These are phyloP conservation scores for Rugonectria rugulosa DNA, from an alignment of 2,329 filamentous ascomycete species.

Conservation along the genomic window DNA sequence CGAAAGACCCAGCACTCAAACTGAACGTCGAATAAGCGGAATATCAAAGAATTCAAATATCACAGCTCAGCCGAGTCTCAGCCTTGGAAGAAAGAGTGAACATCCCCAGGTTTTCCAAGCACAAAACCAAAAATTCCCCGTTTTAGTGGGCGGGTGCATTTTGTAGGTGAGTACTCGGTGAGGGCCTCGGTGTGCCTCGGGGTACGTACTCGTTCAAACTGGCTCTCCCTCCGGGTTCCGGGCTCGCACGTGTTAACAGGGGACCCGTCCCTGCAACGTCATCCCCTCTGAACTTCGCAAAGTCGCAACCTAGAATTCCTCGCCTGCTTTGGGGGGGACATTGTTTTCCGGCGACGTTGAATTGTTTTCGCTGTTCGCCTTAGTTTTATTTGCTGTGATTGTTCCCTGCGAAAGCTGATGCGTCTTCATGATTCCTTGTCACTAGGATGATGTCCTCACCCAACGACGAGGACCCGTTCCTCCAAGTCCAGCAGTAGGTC, in stretches of 20 bases:
- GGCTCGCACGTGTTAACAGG: conserved; percentile 3
- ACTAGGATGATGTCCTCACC: conserved; percentile 71
- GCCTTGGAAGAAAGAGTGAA: too few relatives aligned
- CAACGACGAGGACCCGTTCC: conserved; percentile 74
- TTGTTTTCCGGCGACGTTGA: conserved; percentile 3
- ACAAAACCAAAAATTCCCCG: conserved; percentile 25
- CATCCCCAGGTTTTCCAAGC: conserved; percentile 15
- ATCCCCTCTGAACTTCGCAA: conserved; percentile 34
- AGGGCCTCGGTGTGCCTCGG: neutral
- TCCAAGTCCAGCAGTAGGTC: conserved; percentile 73
- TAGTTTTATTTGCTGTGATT: neutral
- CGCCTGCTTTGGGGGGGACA: neutral
- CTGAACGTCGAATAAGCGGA: too few relatives aligned
- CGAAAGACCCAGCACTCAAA: too few relatives aligned
- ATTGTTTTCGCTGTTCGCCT: neutral
- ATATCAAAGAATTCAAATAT: too few relatives aligned
- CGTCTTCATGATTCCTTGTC: conserved; percentile 25
- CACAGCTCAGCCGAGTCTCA: too few relatives aligned
- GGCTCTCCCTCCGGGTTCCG: conserved; percentile 10
- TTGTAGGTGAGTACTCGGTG: conserved; percentile 37
- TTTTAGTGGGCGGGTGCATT: conserved; percentile 37
- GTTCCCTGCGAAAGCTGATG: conserved; percentile 27
- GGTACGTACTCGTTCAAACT: conserved; percentile 28
- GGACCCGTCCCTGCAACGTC: conserved; percentile 39
- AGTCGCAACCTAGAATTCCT: conserved; percentile 32